Evolutionary conservation across 2,329 filamentous ascomycete genomes (phyloP), one percentile per base, ranked within the genome.

Genomic region (Paramyrothecium sp.): DNA sequence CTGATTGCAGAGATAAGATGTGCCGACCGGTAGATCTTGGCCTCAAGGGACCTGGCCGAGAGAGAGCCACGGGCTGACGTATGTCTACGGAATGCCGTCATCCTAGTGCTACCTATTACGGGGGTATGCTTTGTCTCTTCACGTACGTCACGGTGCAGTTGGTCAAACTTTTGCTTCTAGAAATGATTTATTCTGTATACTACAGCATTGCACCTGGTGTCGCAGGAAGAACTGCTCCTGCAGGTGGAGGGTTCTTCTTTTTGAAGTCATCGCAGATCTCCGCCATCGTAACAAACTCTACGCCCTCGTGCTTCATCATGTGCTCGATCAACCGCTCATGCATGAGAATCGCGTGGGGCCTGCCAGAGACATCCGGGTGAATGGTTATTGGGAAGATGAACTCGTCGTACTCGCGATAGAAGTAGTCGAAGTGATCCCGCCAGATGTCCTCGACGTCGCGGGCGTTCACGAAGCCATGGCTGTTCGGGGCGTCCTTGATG

Each of bases 331-430:
- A 62, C 56, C 70, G 64, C 71, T 91, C 87, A 61, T 91, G 87
- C 88, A 91, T 90, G 7, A 90, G 74, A 26, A 92, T 64, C 0
- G 86, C 89, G 71, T 92, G 89, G 1, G 89, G 89, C 19, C 88
- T 79, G 0, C 89, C 89, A 3, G 83, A 87, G 0, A 89, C 86
- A 65, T 92, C 89, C 0, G 89, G 89, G 69, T 92, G 89, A 38
- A 91, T 88, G 0, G 89, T 92, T 71, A 92, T 89, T 0, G 89
- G 89, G 64, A 92, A 91, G 54, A 91, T 82, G 60, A 91, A 91
- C 63, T 90, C 87, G 63, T 92, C 88, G 60, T 90, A 88, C 70
- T 92, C 88, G 26, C 88, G 78, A 69, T 92, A 92, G 65, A 89
- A 91, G 71, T 91, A 91, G 63, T 88, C 81, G 58, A 89, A 89